phyloP scores from a whole-genome alignment of 2,329 filamentous ascomycete species.

The Penicillium decumbens region DNA sequence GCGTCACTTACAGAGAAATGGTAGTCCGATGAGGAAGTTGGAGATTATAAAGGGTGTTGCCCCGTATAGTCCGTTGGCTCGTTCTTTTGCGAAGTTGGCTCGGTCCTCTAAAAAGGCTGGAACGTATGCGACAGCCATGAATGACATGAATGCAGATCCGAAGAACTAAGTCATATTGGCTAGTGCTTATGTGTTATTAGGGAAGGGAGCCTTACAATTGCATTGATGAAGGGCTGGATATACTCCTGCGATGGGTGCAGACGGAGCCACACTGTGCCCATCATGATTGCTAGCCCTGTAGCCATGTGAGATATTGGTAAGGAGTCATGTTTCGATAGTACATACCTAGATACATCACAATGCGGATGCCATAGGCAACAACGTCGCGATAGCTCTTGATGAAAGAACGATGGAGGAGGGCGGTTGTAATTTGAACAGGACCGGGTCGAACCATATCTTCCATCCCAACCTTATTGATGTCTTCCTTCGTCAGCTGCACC shows the following conservation, averaged over 20 bases:
- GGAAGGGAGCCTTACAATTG: conserved; percentile 51
- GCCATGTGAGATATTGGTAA: not conserved
- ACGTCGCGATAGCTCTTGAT: conserved; percentile 82
- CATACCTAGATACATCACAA: conserved; percentile 71
- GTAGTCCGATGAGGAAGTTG: conserved; percentile 77
- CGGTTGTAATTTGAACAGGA: conserved; percentile 51
- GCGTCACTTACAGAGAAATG: conserved; percentile 60
- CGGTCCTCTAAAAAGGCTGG: conserved; percentile 78
- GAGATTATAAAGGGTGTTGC: conserved; percentile 67
- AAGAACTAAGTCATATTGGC: conserved; percentile 50
- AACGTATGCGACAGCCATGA: conserved; percentile 81
- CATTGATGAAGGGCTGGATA: conserved; percentile 78
- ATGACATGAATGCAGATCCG: conserved; percentile 69
- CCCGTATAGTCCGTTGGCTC: conserved; percentile 75
- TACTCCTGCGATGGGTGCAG: conserved; percentile 63
- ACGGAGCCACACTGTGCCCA: conserved; percentile 82
- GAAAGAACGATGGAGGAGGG: conserved; percentile 70
- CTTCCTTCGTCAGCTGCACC: conserved; percentile 24
- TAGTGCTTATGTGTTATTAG: not conserved
- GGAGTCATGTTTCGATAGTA: conserved; percentile 14
- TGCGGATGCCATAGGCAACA: conserved; percentile 74
- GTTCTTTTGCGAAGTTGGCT: conserved; percentile 68
- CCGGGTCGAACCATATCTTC: conserved; percentile 39
- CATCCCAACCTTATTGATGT: conserved; percentile 9
- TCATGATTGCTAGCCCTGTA: conserved; percentile 69